Evolutionary conservation across 495 filamentous ascomycete species (phyloP).

Genomic region (Penicillium lividum): DNA sequence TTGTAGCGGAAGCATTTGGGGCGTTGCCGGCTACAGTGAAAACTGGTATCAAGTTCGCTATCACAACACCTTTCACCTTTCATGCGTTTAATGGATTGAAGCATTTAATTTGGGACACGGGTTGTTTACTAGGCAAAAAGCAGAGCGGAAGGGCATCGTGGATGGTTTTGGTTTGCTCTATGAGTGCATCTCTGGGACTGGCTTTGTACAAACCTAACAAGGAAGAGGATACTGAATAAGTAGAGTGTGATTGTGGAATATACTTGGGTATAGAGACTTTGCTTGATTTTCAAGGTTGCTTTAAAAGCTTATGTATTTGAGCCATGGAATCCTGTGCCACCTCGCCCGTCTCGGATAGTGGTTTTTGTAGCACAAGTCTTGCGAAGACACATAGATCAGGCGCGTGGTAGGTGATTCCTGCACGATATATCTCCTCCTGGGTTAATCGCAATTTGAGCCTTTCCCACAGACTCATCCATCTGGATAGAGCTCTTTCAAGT

Average conservation of each 20-base stretch:
- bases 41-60: slow-evolving; percentile 58
- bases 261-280: not conserved
- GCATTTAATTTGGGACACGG: slow-evolving; percentile 19
- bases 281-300: not conserved
- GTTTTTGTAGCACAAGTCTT: slow-evolving; percentile 11
- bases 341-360: slow-evolving; percentile 12
- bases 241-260: not conserved
- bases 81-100: slow-evolving; percentile 21
- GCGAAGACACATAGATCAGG: slow-evolving; percentile 19
- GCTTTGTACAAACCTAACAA: slow-evolving; percentile 4
- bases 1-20: slow-evolving; percentile 66
- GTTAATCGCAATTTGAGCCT: slow-evolving; percentile 6
- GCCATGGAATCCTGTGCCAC: slow-evolving; percentile 19
- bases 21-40: slow-evolving; percentile 61
- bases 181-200: slow-evolving; percentile 14
- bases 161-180: slow-evolving; percentile 14
- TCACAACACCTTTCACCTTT: slow-evolving; percentile 18
- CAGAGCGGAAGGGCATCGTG: slow-evolving; percentile 14
- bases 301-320: slow-evolving; percentile 17
- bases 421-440: slow-evolving; percentile 16
- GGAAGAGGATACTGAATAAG: not conserved
- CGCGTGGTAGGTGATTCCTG: slow-evolving; percentile 20
- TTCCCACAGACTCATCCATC: slow-evolving; percentile 19
- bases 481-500: slow-evolving; percentile 12
- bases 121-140: slow-evolving; percentile 10